Evolutionary conservation across 108 stramenopile species (phyloP).

Genomic region (Cyclostephanos invisitatus): DNA sequence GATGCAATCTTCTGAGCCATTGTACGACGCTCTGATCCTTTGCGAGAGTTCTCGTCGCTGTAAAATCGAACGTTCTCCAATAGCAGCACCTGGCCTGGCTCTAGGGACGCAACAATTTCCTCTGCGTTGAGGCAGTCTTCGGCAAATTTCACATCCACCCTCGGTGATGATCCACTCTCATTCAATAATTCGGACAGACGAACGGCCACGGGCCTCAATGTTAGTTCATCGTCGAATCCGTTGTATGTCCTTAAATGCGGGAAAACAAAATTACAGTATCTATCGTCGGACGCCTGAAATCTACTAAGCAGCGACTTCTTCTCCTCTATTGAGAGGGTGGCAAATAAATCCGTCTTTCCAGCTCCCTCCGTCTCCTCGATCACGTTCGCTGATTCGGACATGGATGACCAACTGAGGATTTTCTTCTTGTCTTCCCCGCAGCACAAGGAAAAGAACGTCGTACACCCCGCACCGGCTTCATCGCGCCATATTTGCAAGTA

Average conservation of each 20-base stretch:
- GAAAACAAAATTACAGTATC: slow-evolving; percentile 9
- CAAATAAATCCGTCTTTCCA: slow-evolving; percentile 49
- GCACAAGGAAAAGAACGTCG: slow-evolving; percentile 41
- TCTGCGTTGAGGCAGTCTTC: slow-evolving; percentile 72
- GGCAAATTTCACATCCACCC: slow-evolving; percentile 63
- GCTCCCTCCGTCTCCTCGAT: slow-evolving; percentile 14
- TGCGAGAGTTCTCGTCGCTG: slow-evolving; percentile 70
- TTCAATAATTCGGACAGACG: slow-evolving; percentile 79
- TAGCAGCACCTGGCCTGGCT: slow-evolving; percentile 70
- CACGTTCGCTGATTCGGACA: slow-evolving; percentile 7
- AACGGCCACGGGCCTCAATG: slow-evolving; percentile 81
- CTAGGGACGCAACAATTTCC: slow-evolving; percentile 35
- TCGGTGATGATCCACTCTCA: slow-evolving; percentile 14
- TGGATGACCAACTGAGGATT: slow-evolving; percentile 47
- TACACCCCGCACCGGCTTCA: slow-evolving; percentile 49
- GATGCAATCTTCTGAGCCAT: slow-evolving; percentile 57
- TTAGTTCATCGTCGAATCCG: slow-evolving; percentile 61
- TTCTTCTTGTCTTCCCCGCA: slow-evolving; percentile 35
- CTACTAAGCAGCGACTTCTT: slow-evolving; percentile 33
- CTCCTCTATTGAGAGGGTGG: slow-evolving; percentile 28
- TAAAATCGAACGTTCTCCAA: slow-evolving; percentile 97
- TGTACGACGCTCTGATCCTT: slow-evolving; percentile 20
- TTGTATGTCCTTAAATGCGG: slow-evolving; percentile 48
- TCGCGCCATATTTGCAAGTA: slow-evolving; percentile 60
- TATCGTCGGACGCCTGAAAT: slow-evolving; percentile 12